A percentile compares a stretch with the other conserved stretches of the same genome.
Evolutionary conservation across 768 basidiomycete species (phyloP).

Genomic region (Mycena olivaceomarginata): DNA sequence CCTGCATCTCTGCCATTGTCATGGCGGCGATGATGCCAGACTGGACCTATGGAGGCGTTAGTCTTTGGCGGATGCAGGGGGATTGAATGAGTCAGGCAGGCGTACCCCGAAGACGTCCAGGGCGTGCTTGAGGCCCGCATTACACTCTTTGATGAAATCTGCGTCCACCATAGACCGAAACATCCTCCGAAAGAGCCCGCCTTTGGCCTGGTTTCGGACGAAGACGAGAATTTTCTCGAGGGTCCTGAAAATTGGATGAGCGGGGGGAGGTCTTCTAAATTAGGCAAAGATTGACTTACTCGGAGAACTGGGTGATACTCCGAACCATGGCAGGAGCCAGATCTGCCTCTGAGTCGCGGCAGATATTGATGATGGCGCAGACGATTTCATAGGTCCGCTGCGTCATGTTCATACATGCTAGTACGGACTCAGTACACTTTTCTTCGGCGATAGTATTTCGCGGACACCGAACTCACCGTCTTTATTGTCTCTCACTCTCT

Average conservation of each 20-base stretch:
- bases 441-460: not conserved
- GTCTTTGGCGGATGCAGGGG: too few species aligned
- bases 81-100: not conserved
- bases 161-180: constrained; percentile 33
- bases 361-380: constrained; percentile 37
- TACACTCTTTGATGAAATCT: constrained; percentile 32
- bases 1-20: constrained; percentile 40
- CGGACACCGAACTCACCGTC: constrained; percentile 10
- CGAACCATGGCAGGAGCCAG: constrained; percentile 33
- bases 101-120: constrained; percentile 37
- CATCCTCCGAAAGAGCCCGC: constrained; percentile 25
- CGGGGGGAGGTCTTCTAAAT: not conserved
- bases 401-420: constrained; percentile 34
- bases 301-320: constrained; percentile 25
- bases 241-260: constrained; percentile 12
- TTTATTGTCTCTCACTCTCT: constrained; percentile 15
- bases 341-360: constrained; percentile 25
- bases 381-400: constrained; percentile 31
- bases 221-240: constrained; percentile 31
- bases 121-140: constrained; percentile 35
- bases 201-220: constrained; percentile 29
- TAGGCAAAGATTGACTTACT: constrained; percentile 19
- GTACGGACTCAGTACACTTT: not conserved
- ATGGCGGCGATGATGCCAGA: constrained; percentile 30
- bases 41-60: constrained; percentile 16